Conservation (phyloP, 2,329 filamentous ascomycete species). For the Claviceps purpurea region DNA sequence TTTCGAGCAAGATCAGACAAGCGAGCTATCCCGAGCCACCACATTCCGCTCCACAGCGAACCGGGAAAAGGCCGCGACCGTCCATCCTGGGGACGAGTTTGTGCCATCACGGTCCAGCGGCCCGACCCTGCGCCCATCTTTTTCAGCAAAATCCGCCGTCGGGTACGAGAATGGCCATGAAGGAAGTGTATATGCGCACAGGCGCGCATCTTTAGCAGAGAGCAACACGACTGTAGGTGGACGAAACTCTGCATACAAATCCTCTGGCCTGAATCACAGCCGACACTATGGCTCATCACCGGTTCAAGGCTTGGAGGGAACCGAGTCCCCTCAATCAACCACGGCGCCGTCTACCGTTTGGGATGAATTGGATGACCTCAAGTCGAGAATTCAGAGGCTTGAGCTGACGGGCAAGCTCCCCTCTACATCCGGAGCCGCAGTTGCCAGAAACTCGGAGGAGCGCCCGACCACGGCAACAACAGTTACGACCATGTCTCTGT, state of each 20-base stretch:
- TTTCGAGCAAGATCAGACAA: constrained; percentile 31
- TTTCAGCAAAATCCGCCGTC: constrained; percentile 34
- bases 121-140: constrained; percentile 26
- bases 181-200: constrained; percentile 16
- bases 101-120: constrained; percentile 19
- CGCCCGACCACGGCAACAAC: constrained; percentile 83
- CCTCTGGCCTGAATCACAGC: constrained; percentile 12
- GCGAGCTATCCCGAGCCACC: constrained; percentile 26
- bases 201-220: constrained; percentile 35
- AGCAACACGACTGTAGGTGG: constrained; percentile 24
- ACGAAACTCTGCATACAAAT: constrained; percentile 32
- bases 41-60: constrained; percentile 27
- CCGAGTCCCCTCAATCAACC: constrained; percentile 78
- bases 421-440: constrained; percentile 65
- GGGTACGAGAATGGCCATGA: constrained; percentile 30
- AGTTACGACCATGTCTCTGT: constrained; percentile 79
- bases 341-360: constrained; percentile 87
- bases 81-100: constrained; percentile 24
- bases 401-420: constrained; percentile 84
- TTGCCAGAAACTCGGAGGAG: constrained; percentile 62
- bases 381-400: constrained; percentile 79
- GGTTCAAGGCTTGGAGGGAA: constrained; percentile 45
- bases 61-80: constrained; percentile 29
- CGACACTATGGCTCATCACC: constrained; percentile 46
- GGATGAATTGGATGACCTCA: constrained; percentile 94